These are phyloP conservation scores for Yamadazyma dendronema DNA, from an alignment of 1,139 yeast species.

Conservation along the genomic window DNA sequence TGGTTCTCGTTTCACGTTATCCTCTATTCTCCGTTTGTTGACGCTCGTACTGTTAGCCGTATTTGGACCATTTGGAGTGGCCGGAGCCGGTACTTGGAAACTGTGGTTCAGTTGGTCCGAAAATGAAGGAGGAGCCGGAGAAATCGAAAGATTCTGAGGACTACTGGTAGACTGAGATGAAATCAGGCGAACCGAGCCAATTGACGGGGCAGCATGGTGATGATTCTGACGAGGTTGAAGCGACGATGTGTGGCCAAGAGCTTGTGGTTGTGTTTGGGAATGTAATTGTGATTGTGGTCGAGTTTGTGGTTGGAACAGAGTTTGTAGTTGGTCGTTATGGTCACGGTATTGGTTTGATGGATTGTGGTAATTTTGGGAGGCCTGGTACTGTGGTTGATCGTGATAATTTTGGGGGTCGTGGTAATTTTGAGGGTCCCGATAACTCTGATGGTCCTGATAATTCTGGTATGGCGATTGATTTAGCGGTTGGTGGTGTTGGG, in stretches of 20 bases:
- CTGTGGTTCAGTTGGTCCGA: not conserved
- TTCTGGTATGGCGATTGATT: too few relatives aligned
- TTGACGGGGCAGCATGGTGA: not conserved
- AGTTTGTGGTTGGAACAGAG: too few relatives aligned
- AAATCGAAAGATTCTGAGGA: not conserved
- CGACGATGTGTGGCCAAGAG: not conserved
- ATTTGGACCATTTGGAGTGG: too few relatives aligned
- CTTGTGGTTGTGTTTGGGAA: not conserved
- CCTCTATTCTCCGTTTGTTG: conserved; percentile 4
- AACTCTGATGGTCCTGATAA: too few relatives aligned
- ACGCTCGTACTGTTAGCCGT: too few relatives aligned
- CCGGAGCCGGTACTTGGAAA: not conserved
- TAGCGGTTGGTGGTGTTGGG: too few relatives aligned
- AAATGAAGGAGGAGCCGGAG: not conserved
- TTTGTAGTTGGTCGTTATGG: too few relatives aligned
- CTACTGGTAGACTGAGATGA: not conserved
- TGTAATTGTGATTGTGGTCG: not conserved
- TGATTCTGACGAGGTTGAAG: not conserved
- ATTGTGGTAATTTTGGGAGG: too few relatives aligned
- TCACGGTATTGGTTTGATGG: too few relatives aligned
- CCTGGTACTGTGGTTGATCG: too few relatives aligned
- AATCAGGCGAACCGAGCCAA: not conserved
- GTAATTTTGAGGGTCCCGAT: too few relatives aligned
- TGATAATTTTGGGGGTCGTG: too few relatives aligned
- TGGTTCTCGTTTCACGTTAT: conserved; percentile 4